Evolutionary conservation across 2,329 filamentous ascomycete species (phyloP), one percentile per base, ranked within the genome.

Genomic region (Fusarium sp.): DNA sequence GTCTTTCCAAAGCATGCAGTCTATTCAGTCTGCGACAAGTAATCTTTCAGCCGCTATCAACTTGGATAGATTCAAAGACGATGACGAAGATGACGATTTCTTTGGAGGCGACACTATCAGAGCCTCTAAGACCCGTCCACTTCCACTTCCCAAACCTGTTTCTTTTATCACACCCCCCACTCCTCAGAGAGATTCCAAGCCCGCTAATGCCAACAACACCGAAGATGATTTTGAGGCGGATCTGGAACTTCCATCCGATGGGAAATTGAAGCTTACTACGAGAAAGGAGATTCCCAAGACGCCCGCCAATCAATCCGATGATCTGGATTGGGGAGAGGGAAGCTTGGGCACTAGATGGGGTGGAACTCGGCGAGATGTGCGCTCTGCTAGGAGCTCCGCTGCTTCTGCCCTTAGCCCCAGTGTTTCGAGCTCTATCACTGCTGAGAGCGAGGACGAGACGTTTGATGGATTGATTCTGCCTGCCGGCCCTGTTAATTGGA

Each of bases 251-350:
- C 91, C 92, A 4, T 85, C 85, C 2, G 86, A 90, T 73, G 87
- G 89, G 42, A 86, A 89, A 70, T 81, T 94, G 34, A 89, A 85
- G 73, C 83, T 94, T 34, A 89, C 89, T 10, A 88, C 85, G 42
- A 84, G 82, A 63, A 84, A 82, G 74, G 88, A 91, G 37, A 87
- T 88, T 37, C 87, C 90, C 21, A 89, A 87, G 74, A 90, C 89
- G 5, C 88, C 90, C 7, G 84, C 85, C 16, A 79, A 83, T 30
- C 86, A 85, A 67, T 81, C 83, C 52, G 93, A 97, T 54, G 94
- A 97, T 66, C 89, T 97, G 72, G 94, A 98, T 77, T 97, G 95
- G 92, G 93, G 92, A 54, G 96, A 98, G 80, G 94, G 94, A 58
- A 98, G 94, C 78, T 85, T 98, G 62, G 94, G 95, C 41, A 97